Conservation (phyloP, 2,329 filamentous ascomycete species). For the Pyrenophora graminea region DNA sequence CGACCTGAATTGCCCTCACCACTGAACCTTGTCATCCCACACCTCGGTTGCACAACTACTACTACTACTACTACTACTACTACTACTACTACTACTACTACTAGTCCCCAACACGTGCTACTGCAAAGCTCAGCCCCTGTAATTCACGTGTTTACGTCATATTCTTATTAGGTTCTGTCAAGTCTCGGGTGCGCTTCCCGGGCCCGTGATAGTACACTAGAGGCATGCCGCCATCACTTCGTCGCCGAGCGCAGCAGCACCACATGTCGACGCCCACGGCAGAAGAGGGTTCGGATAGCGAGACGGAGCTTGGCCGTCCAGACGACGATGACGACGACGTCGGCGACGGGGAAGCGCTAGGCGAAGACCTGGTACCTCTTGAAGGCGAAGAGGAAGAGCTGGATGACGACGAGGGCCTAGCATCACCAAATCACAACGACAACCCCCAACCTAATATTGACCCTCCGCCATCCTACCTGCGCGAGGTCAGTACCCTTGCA, state of each 20-base stretch:
- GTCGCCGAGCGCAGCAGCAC: constrained; percentile 27
- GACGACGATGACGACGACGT: constrained; percentile 24
- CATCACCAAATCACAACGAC: constrained; percentile 20
- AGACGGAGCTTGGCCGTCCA: constrained; percentile 25
- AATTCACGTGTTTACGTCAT: too few species aligned
- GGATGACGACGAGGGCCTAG: constrained; percentile 26
- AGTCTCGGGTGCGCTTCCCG: not conserved
- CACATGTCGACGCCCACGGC: constrained; percentile 21
- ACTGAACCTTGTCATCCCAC: too few species aligned
- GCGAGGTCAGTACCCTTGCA: constrained; percentile 83
- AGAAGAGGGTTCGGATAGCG: constrained; percentile 34
- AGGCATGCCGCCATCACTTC: constrained; percentile 36
- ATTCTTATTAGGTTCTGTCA: not conserved
- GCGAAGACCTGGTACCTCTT: constrained; percentile 30
- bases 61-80: too few species aligned
- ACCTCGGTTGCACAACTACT: not conserved
- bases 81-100: too few species aligned
- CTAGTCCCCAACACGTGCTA: not conserved
- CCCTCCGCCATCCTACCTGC: constrained; percentile 58
- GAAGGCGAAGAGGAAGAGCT: constrained; percentile 55
- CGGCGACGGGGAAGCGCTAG: constrained; percentile 21
- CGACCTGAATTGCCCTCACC: too few species aligned
- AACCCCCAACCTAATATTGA: constrained; percentile 23
- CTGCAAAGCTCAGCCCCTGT: not conserved
- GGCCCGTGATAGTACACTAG: constrained; percentile 7